phyloP scores from a whole-genome alignment of 139 green algal genomes.

The Chlorella sp. region DNA sequence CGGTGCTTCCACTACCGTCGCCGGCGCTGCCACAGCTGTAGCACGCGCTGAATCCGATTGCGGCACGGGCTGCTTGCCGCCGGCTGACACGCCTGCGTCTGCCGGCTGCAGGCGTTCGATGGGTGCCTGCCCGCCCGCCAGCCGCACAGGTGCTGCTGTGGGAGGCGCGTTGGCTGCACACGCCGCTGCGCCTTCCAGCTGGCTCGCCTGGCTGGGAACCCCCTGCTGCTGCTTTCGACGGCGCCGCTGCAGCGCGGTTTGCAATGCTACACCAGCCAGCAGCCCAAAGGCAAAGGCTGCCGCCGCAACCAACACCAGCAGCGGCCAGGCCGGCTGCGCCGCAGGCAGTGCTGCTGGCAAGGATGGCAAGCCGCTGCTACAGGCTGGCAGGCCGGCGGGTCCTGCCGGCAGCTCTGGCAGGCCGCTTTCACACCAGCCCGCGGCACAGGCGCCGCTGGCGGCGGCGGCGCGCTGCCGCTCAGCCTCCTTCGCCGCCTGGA shows the following conservation, averaged over 20 bases:
- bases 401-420: no score
- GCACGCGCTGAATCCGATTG: no score
- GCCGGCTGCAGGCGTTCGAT: background rate
- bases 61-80: background rate
- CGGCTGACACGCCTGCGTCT: background rate
- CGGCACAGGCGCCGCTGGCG: background rate
- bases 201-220: background rate
- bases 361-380: no score
- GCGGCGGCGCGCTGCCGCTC: background rate
- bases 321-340: background rate
- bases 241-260: no score
- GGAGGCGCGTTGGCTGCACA: background rate
- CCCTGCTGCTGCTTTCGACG: no score
- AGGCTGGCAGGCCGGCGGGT: background rate
- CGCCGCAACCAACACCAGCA: background rate
- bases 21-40: background rate
- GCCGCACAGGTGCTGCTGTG: no score
- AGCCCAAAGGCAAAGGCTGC: background rate
- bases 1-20: background rate
- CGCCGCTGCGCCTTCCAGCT: background rate
- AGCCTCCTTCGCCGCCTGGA: slow-evolving; percentile 28
- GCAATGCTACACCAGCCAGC: background rate
- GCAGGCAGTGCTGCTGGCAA: no score
- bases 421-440: background rate
- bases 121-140: no score